These are phyloP conservation scores for Camelina neglecta DNA, from an alignment of 345 rosid species.

Conservation along the genomic window DNA sequence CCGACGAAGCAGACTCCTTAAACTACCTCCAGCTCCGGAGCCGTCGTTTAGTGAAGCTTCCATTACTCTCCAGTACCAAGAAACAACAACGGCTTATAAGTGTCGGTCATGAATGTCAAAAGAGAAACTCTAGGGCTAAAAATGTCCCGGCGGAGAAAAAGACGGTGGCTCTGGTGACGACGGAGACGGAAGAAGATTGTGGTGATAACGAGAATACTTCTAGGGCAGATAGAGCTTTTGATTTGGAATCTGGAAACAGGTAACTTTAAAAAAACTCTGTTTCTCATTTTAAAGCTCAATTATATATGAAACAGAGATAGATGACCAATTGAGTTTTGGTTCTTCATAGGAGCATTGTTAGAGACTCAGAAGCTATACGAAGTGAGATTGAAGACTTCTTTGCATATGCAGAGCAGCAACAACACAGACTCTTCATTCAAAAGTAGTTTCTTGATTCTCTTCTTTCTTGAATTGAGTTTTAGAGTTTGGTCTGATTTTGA, in stretches of 20 bases:
- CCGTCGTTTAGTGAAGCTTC: conserved; percentile 60
- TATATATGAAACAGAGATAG: not conserved
- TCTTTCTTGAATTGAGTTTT: not conserved
- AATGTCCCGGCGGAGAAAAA: conserved; percentile 11
- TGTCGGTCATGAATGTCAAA: not conserved
- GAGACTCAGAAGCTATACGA: conserved; percentile 46
- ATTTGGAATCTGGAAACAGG: conserved; percentile 35
- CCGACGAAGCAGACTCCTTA: conserved; percentile 46
- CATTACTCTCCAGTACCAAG: not conserved
- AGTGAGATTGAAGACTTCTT: conserved; percentile 82
- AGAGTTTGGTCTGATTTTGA: conserved; percentile 2
- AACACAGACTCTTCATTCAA: conserved; percentile 56
- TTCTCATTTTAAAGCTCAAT: not conserved
- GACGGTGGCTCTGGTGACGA: too few species aligned
- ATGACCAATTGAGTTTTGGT: not conserved
- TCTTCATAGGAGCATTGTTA: not conserved
- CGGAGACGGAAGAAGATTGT: not conserved
- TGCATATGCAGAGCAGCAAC: conserved; percentile 60
- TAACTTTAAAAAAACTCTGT: not conserved
- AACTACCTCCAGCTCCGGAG: conserved; percentile 70
- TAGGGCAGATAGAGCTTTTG: conserved; percentile 20
- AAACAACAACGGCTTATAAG: conserved; percentile 24
- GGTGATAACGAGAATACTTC: not conserved
- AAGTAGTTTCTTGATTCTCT: conserved; percentile 46
- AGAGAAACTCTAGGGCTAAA: conserved; percentile 30